Conservation (phyloP, 2,329 filamentous ascomycete species). For the Pseudogymnoascus sp. region DNA sequence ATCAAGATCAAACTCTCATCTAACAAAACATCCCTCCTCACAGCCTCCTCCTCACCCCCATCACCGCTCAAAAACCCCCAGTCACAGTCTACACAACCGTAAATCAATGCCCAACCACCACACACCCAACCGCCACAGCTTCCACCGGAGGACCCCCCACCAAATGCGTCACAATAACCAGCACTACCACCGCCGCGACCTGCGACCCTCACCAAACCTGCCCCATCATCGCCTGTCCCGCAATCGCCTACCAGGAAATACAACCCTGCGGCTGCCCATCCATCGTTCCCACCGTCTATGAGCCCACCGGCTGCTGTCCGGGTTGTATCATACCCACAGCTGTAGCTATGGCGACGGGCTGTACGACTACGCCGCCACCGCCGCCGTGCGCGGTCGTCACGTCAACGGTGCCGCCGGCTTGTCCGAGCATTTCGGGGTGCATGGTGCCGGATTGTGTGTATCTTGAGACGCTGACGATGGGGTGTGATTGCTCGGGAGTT, state of each 20-base stretch:
- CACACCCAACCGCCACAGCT: neutral
- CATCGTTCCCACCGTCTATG: neutral
- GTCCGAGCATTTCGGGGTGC: neutral
- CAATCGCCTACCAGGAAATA: neutral
- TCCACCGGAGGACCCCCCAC: neutral
- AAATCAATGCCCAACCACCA: neutral
- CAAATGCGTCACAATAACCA: neutral
- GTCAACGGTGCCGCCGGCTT: neutral
- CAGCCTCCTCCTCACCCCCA: neutral
- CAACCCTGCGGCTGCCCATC: neutral
- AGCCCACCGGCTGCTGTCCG: neutral
- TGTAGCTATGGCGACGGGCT: neutral
- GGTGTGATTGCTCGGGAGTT: conserved; percentile 1
- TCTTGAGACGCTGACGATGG: neutral
- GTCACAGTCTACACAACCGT: conserved; percentile 2
- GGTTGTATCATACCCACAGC: neutral
- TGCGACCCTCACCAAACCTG: neutral
- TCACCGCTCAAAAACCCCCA: neutral
- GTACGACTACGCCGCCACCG: neutral
- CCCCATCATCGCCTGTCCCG: neutral
- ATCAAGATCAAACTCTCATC: neutral
- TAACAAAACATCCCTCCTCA: neutral
- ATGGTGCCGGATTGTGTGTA: neutral
- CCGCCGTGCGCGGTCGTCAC: neutral
- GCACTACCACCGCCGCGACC: neutral